Base-by-base conservation (phyloP, 2,329 filamentous ascomycete genomes). In the Fonsecaea nubica region DNA sequence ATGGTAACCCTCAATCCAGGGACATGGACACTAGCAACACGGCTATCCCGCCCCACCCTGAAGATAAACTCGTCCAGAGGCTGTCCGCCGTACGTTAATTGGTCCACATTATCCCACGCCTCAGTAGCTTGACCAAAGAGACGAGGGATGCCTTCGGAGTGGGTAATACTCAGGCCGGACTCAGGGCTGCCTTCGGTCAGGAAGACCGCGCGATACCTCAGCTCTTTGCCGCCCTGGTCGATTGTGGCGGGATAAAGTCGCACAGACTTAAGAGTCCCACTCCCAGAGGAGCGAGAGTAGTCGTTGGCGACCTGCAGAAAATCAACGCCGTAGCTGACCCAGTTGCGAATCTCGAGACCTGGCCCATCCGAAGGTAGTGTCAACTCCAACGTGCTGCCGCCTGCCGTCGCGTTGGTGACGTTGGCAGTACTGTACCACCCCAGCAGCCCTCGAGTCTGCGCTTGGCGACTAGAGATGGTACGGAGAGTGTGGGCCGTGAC, bases 261-360 rank as follows among this genome's bases (percentile, higher is more conserved):
- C 35, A 57, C 54, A 57, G 54, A 57, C 35, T 33, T 10, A 32
- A 57, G 54, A 57, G 21, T 57, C 25, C 54, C 54, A 35, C 54
- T 57, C 13, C 54, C 54, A 36, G 54, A 13, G 25, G 32, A 38
- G 35, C 54, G 54, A 35, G 54, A 57, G 25, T 57, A 57, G 10
- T 33, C 21, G 54, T 57, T 36, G 21, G 54, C 54, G 13, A 57
- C 56, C 60, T 63, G 25, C 25, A 78, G 68, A 8, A 78, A 54
- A 58, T 79, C 75, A 4, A 76, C 73, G 15, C 75, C 75, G 52
- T 78, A 77, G 54, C 63, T 73, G 53, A 74, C 71, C 71, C 75
- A 79, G 1, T 66, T 60, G 1, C 72, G 72, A 35, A 79, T 70
- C 30, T 68, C 70, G 1, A 79, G 65, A 1, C 76, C 77, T 0